Conservation (phyloP, 2,329 filamentous ascomycete genomes). For the Trichoderma sp. region DNA sequence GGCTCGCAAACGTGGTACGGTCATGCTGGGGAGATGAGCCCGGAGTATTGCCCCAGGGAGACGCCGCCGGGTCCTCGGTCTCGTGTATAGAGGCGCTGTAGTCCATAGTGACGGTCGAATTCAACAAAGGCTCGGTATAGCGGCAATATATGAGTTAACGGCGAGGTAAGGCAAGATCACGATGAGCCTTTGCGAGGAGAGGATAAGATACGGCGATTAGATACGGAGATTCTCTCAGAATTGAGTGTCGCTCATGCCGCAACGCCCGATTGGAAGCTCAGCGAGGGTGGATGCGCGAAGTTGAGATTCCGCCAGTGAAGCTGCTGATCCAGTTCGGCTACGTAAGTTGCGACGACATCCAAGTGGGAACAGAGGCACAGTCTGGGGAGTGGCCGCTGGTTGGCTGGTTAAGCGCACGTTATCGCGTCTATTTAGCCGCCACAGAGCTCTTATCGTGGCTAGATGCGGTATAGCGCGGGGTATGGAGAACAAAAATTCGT, state of each 20-base stretch:
- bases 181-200: neutral
- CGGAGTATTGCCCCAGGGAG: constrained; percentile 57
- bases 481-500: constrained; percentile 17
- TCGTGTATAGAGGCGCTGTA: constrained; percentile 57
- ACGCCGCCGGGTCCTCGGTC: constrained; percentile 51
- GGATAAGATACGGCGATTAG: neutral
- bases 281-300: constrained; percentile 18
- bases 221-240: neutral
- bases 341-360: constrained; percentile 28
- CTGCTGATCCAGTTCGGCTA: constrained; percentile 27
- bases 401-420: constrained; percentile 26
- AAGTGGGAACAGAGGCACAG: constrained; percentile 16
- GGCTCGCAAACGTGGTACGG: constrained; percentile 42
- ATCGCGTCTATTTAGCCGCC: constrained; percentile 28
- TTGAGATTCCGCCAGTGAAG: constrained; percentile 1
- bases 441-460: constrained; percentile 27
- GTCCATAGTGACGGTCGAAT: constrained; percentile 47
- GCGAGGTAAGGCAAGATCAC: neutral
- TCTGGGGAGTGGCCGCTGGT: constrained; percentile 9
- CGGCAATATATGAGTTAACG: constrained; percentile 24
- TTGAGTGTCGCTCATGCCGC: constrained; percentile 19
- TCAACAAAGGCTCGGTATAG: constrained; percentile 15
- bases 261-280: neutral
- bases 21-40: constrained; percentile 49
- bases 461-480: constrained; percentile 42